Conservation (phyloP, 2,329 filamentous ascomycete species). For the Alternaria infectoria region DNA sequence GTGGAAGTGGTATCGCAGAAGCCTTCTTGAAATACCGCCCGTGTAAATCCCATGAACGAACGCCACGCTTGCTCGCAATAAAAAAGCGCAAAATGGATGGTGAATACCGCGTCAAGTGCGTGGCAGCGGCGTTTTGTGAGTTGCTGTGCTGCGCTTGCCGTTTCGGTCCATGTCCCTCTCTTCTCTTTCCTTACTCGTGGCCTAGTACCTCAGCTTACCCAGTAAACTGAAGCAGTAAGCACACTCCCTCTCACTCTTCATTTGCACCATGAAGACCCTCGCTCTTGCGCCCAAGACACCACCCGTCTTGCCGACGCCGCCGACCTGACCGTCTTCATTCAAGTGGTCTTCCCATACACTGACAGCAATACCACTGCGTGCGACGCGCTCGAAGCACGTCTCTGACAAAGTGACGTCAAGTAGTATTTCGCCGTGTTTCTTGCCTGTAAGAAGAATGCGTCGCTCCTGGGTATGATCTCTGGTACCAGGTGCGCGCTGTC, state of each 20-base stretch:
- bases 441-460: slow-evolving; percentile 78
- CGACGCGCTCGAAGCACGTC: slow-evolving; percentile 82
- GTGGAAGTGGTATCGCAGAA: slow-evolving; percentile 2
- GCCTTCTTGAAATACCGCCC: not conserved
- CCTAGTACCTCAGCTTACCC: slow-evolving; percentile 57
- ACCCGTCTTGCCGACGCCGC: slow-evolving; percentile 64
- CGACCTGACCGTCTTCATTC: slow-evolving; percentile 61
- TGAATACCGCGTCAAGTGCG: no score
- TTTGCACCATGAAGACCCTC: slow-evolving; percentile 70
- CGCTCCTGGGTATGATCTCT: slow-evolving; percentile 69
- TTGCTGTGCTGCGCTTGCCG: not conserved
- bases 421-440: slow-evolving; percentile 70
- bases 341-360: slow-evolving; percentile 77
- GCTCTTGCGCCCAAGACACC: slow-evolving; percentile 62
- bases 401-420: slow-evolving; percentile 86
- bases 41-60: not conserved
- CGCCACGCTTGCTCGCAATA: slow-evolving; percentile 2
- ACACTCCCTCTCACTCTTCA: slow-evolving; percentile 55
- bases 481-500: slow-evolving; percentile 45
- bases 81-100: not conserved
- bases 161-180: not conserved
- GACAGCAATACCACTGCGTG: slow-evolving; percentile 83
- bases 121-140: not conserved
- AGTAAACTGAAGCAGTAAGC: slow-evolving; percentile 58
- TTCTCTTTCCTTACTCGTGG: not conserved